Evolutionary conservation across 768 basidiomycete genomes (phyloP).

Genomic region (Mycena pura): DNA sequence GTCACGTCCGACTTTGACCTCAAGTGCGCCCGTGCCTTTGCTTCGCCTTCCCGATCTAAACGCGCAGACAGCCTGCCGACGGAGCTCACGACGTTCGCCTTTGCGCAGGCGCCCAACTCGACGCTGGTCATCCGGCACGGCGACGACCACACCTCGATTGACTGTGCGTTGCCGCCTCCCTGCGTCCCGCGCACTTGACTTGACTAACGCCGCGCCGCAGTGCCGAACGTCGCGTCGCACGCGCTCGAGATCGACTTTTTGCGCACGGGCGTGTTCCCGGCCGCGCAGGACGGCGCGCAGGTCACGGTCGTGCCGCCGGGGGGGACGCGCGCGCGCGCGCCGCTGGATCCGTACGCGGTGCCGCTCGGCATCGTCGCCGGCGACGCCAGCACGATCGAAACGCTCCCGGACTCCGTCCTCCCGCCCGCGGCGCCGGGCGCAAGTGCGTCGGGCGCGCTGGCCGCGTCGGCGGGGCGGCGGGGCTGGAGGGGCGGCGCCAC

Average conservation of each 20-base stretch:
- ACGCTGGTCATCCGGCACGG: slow-evolving; percentile 23
- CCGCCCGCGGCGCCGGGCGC: too few species aligned
- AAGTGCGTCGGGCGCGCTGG: background rate
- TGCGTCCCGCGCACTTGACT: background rate
- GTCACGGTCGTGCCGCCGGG: slow-evolving; percentile 18
- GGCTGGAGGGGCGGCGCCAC: background rate
- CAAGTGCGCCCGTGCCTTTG: slow-evolving; percentile 5
- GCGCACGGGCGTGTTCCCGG: slow-evolving; percentile 10
- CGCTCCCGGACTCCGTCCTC: background rate
- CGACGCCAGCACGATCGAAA: slow-evolving; percentile 14
- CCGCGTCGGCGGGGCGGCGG: background rate
- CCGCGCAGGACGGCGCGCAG: slow-evolving; percentile 6
- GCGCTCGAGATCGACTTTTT: slow-evolving; percentile 12
- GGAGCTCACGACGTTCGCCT: slow-evolving; percentile 16
- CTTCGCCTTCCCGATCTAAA: background rate
- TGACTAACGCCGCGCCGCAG: background rate
- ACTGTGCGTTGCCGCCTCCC: background rate
- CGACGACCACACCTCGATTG: slow-evolving; percentile 28
- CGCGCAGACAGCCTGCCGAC: slow-evolving; percentile 11
- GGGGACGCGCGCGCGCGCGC: slow-evolving; percentile 3
- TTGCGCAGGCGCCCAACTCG: slow-evolving; percentile 21
- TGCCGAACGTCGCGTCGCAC: background rate
- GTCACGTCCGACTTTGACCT: slow-evolving; percentile 20
- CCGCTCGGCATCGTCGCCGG: slow-evolving; percentile 6
- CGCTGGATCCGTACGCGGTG: slow-evolving; percentile 14